phyloP scores from a whole-genome alignment of 306 rosid genomes.

The Pyrus pyrifolia region DNA sequence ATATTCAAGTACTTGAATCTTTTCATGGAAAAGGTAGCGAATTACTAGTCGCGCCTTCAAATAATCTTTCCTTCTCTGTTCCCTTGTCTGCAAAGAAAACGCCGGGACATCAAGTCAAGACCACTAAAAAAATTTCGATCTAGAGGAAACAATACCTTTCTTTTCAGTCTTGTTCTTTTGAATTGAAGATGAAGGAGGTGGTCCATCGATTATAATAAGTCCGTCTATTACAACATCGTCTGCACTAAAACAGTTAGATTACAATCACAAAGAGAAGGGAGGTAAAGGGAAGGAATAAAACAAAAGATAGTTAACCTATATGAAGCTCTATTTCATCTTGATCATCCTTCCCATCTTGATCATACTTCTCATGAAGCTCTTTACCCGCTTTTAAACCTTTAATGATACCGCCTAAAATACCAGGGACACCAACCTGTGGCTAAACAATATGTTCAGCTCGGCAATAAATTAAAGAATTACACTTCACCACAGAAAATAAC shows the following conservation, averaged over 20 bases:
- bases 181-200: conserved; percentile 25
- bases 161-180: conserved; percentile 31
- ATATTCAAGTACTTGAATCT: neutral
- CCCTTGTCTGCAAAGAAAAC: conserved; percentile 43
- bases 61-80: conserved; percentile 50
- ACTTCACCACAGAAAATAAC: conserved; percentile 5
- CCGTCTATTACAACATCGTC: conserved; percentile 66
- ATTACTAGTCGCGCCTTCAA: conserved; percentile 42
- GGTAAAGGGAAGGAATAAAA: conserved; percentile 10
- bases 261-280: conserved; percentile 13
- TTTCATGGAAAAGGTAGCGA: neutral
- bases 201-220: conserved; percentile 55
- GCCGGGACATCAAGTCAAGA: conserved; percentile 14
- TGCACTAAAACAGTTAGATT: conserved; percentile 29
- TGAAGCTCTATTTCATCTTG: conserved; percentile 40
- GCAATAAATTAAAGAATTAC: neutral
- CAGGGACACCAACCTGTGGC: conserved; percentile 36
- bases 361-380: conserved; percentile 12
- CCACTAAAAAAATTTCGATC: neutral
- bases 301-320: conserved; percentile 44
- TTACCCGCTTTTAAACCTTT: conserved; percentile 37
- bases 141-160: conserved; percentile 44
- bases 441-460: conserved; percentile 22
- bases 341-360: conserved; percentile 14
- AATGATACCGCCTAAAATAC: conserved; percentile 35